These are phyloP conservation scores for Elongisporangium prolatum DNA, from an alignment of 352 stramenopile genomes.

Conservation along the genomic window DNA sequence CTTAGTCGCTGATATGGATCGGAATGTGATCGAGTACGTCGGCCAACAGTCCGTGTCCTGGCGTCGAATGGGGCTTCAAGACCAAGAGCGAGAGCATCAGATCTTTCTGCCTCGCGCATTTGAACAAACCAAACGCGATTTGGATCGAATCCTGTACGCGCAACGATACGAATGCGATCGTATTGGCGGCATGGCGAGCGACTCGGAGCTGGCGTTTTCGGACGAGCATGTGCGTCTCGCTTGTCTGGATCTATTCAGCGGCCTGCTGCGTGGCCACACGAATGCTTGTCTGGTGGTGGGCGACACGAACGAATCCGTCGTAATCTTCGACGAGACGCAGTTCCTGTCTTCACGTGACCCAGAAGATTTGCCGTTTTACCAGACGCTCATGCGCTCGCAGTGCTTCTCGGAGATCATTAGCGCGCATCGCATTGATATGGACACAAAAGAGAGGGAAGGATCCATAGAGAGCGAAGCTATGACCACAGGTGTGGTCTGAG, in stretches of 20 bases:
- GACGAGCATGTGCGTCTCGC: constrained; percentile 53
- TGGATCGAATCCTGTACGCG: constrained; percentile 53
- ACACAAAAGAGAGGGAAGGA: constrained; percentile 22
- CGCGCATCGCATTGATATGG: constrained; percentile 63
- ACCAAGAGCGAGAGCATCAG: constrained; percentile 21
- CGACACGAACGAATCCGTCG: constrained; percentile 81
- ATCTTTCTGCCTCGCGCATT: constrained; percentile 57
- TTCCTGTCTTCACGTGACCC: constrained; percentile 60
- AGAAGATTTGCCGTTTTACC: constrained; percentile 61
- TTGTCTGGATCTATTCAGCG: constrained; percentile 65
- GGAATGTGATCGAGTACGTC: constrained; percentile 66
- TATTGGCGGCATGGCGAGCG: constrained; percentile 20
- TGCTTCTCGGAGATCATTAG: constrained; percentile 85
- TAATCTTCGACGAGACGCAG: constrained; percentile 85
- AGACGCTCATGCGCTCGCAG: constrained; percentile 66
- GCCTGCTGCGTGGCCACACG: constrained; percentile 60
- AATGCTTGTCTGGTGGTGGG: constrained; percentile 76
- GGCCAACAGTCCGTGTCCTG: constrained; percentile 49
- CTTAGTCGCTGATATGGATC: constrained; percentile 69
- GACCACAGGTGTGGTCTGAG: neutral
- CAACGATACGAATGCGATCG: constrained; percentile 30
- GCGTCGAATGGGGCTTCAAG: constrained; percentile 46
- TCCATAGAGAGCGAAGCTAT: neutral
- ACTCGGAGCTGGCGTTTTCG: constrained; percentile 2
- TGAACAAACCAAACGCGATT: constrained; percentile 40